Base-by-base conservation (phyloP, 2,329 filamentous ascomycete genomes). In the Hypoxylon sp. region DNA sequence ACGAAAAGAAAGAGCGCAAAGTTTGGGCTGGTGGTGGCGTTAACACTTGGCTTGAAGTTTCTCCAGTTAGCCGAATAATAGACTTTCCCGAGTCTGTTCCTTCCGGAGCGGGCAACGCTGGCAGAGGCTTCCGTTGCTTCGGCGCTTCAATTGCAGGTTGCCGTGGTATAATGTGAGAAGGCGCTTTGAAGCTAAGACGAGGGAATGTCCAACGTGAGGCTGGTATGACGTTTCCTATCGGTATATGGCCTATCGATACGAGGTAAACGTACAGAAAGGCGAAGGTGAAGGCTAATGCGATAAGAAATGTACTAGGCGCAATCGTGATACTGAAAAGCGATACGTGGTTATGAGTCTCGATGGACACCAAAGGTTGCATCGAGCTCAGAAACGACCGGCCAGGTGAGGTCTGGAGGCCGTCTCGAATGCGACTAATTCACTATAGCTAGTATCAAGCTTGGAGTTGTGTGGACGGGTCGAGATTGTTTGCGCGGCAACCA, bases 341-440 rank as follows among this genome's bases (percentile, higher is more conserved):
- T 77, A 89, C 83, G 84, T 88, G 86, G 78, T 87, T 89, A 79
- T 88, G 86, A 79, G 87, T 89, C 80, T 88, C 87, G 72, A 89
- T 84, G 59, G 86, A 86, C 73, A 90, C 80, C 78, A 89, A 81
- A 66, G 87, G 87, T 81, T 84, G 84, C 87, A 89, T 88, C 76
- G 80, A 80, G 67, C 61, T 71, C 55, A 63, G 66, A 64, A 68
- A 67, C 72, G 67, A 71, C 61, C 65, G 53, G 44, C 66, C 55
- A 53, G 59, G 19, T 54, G 29, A 61, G 39, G 44, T 60, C 65
- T 50, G 59, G 47, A n/a, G 61, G 68, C 35, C 64, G 67, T 71
- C 57, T 65, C 51, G 37, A 61, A 50, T 66, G 37, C 63, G 31
- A 55, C 24, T 35, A 42, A 54, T 50, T 59, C 24, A 51, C 35